Evolutionary conservation across 179 eudicot genomes (phyloP).

Genomic region (Silene vulgaris): DNA sequence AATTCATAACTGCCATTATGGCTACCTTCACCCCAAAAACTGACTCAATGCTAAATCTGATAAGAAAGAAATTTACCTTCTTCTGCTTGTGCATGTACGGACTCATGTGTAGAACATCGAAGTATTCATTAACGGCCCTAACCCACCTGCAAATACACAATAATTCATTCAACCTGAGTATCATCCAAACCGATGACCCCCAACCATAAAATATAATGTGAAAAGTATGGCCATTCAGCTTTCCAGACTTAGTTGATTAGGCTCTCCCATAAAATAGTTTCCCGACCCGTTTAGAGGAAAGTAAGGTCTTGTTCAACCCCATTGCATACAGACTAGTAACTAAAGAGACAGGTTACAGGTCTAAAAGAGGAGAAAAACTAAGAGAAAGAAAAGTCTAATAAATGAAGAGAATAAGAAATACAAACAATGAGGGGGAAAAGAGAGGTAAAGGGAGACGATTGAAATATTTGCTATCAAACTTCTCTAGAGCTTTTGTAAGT

Average conservation of each 20-base stretch:
- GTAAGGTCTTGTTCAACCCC: not conserved
- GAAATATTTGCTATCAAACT: not conserved
- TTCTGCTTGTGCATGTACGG: slow-evolving; percentile 61
- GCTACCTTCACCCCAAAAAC: not conserved
- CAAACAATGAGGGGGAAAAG: not conserved
- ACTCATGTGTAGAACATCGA: slow-evolving; percentile 52
- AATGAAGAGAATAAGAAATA: not conserved
- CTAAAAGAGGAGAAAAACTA: not conserved
- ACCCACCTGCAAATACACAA: slow-evolving; percentile 67
- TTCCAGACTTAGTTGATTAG: not conserved
- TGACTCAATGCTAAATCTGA: not conserved
- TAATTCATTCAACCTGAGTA: slow-evolving; percentile 10
- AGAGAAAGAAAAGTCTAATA: not conserved
- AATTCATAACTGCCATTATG: not conserved
- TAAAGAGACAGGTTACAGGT: not conserved
- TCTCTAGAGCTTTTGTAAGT: not conserved
- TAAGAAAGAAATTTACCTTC: slow-evolving; percentile 43
- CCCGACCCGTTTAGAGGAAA: not conserved
- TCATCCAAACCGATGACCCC: not conserved
- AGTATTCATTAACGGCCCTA: slow-evolving; percentile 69
- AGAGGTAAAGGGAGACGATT: not conserved
- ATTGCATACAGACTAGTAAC: not conserved
- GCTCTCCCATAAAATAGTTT: not conserved
- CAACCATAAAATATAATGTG: not conserved
- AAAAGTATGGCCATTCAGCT: not conserved